Evolutionary conservation across 169 alveolate species (phyloP), one percentile per base, ranked within the genome.

Genomic region (Plasmodium malariae): DNA sequence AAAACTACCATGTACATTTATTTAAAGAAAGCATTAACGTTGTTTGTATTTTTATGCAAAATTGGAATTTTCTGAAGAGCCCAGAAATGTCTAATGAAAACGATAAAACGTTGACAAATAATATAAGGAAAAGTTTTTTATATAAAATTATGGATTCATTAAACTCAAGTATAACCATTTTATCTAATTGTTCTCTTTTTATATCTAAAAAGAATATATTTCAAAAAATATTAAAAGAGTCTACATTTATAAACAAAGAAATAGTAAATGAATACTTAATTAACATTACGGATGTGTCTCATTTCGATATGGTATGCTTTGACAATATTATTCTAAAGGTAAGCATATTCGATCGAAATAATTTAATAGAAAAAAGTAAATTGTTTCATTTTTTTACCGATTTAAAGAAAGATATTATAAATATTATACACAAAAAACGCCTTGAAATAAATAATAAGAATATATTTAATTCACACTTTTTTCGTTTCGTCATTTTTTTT

Each of bases 111-210:
- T 19, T 40, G 17, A 12, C 48, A 0, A 17, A 2, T 3, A n/a
- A 34, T 3, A 49, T 14, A 28, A 73, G 21, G 34, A 73, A 55
- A 19, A 62, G 36, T 36, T 36, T 54, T 11, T 26, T 69, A 28
- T 19, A n/a, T 70, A 80, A 51, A 49, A 80, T 80, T 17, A 80
- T 80, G 83, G 90, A 80, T 1, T 55, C 83, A 2, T 37, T 80
- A 49, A 80, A 43, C 32, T 24, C 40, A 12, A 65, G 83, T 19
- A 14, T 80, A 14, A 48, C 43, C 34, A 80, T 36, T 1, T 59
- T 80, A 32, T 30, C 73, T 12, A 80, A 80, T 26, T 48, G 49
- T 1, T 45, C 90, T 2, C 14, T 80, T 17, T 70, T 80, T 30
- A 65, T 80, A n/a, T 54, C 69, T 2, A 65, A 80, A 80, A 80